phyloP scores from a whole-genome alignment of 768 basidiomycete species.

The Amanita rubescens region DNA sequence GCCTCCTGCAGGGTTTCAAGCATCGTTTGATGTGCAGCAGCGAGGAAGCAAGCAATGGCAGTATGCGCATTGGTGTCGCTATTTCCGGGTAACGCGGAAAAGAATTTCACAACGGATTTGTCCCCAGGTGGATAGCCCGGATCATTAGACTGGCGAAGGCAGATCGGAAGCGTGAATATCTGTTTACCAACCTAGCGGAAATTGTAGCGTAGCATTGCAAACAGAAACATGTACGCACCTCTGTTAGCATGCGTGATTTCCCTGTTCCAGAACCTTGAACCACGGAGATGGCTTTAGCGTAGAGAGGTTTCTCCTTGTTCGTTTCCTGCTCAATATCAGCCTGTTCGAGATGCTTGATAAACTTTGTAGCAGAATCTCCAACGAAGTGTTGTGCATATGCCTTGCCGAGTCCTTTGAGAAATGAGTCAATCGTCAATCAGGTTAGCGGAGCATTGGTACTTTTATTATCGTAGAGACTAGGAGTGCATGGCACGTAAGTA shows the following conservation, averaged over 20 bases:
- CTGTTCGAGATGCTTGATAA: constrained; percentile 15
- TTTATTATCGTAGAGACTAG: not conserved
- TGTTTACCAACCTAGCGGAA: constrained; percentile 9
- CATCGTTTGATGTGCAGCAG: constrained; percentile 12
- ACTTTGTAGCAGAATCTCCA: constrained; percentile 9
- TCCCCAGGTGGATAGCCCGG: constrained; percentile 11
- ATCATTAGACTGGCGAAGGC: constrained; percentile 8
- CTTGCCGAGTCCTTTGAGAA: no score
- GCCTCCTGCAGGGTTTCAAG: constrained; percentile 2
- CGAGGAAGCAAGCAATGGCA: constrained; percentile 10
- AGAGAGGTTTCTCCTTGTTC: no score
- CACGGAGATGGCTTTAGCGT: no score
- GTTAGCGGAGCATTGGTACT: not conserved
- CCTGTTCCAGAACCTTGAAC: no score
- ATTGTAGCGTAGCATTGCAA: constrained; percentile 4
- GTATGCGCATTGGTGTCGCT: constrained; percentile 7
- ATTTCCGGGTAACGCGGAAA: not conserved
- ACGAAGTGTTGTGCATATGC: not conserved
- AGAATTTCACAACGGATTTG: constrained; percentile 7
- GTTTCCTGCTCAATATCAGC: no score
- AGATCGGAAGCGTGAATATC: constrained; percentile 15
- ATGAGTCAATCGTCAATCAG: no score
- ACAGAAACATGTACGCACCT: constrained; percentile 7
- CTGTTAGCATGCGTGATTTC: constrained; percentile 12
- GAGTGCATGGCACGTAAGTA: not conserved